Base-by-base conservation (phyloP, 2,329 filamentous ascomycete genomes). In the Nannizziopsis barbatae region DNA sequence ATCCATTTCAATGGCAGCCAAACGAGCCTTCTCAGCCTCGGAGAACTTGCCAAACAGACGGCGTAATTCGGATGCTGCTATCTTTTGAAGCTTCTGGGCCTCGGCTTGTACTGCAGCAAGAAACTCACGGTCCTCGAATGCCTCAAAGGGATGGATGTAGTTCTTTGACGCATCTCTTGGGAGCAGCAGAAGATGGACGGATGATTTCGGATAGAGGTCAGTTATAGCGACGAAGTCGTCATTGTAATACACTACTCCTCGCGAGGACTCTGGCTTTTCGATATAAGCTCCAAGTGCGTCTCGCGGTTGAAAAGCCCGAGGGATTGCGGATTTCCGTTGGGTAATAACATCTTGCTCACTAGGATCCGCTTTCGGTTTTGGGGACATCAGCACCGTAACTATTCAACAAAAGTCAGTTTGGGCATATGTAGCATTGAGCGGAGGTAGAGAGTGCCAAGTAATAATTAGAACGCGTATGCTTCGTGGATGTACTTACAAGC, bases 201-300 rank as follows among this genome's bases (percentile, higher is more conserved):
- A 80, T 2, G 85, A 79, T 66, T 96, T 98, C 7, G 92, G 89
- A 62, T 80, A 98, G 52, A 80, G 71, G 68, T 98, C 92, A 57
- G 82, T 75, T 63, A 96, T 85, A 15, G 81, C 76, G 44, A 89
- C 84, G 55, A 83, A 86, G 52, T 79, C 68, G n/a, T 77, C 71
- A 54, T 79, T 77, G 64, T 81, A 71, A 59, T 80, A 81, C 47
- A 92, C 71, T 1, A 88, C 76, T 7, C 75, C 69, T 20, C 70
- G 73, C 4, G 73, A 55, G 1, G 73, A 70, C 31, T 75, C 71
- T 0, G 86, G 86, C 46, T 78, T 66, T 6, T 69, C 58, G 42
- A 84, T 81, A 65, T 92, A 92, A 15, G 72, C 68, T 38, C 78
- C 77, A 0, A 92, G 74, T 0, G 74, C 82, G 53, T 82, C 74